Conservation (phyloP, 108 stramenopile species). For the Stephanodiscus triporus region DNA sequence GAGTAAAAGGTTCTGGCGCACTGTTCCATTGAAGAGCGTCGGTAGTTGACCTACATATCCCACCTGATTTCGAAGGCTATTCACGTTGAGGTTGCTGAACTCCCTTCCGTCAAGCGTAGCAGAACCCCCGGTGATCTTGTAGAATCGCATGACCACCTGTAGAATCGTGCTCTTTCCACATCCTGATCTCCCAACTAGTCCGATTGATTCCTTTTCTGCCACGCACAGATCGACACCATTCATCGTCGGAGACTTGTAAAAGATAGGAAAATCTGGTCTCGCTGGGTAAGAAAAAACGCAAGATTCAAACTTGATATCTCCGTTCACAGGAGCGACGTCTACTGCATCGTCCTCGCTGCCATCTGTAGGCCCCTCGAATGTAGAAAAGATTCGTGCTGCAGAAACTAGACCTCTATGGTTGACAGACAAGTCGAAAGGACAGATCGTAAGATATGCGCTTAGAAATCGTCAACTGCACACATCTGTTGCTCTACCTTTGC, state of each 20-base stretch:
- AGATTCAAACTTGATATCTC: conserved; percentile 33
- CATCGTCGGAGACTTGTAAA: conserved; percentile 14
- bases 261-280: conserved; percentile 21
- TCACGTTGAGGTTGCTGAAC: conserved; percentile 42
- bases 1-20: conserved; percentile 73
- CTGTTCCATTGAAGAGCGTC: conserved; percentile 63
- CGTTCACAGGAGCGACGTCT: conserved; percentile 19
- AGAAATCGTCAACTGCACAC: not conserved
- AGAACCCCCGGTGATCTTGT: conserved; percentile 37
- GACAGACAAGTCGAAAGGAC: not conserved
- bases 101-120: conserved; percentile 56
- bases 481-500: conserved; percentile 11
- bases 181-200: conserved; percentile 6
- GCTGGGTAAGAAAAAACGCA: conserved; percentile 34
- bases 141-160: conserved; percentile 51
- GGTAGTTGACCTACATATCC: conserved; percentile 78
- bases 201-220: conserved; percentile 24
- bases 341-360: conserved; percentile 28
- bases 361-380: conserved; percentile 48
- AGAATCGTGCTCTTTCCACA: conserved; percentile 26
- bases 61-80: conserved; percentile 49
- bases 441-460: not conserved
- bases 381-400: conserved; percentile 41
- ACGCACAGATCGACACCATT: conserved; percentile 28
- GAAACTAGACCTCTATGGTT: conserved; percentile 23